Percentiles rank a stretch among this genome's conserved stretches.
These are phyloP conservation scores for Ulota crispa DNA, from an alignment of 225 moss, liverwort and hornwort species.

Conservation along the genomic window DNA sequence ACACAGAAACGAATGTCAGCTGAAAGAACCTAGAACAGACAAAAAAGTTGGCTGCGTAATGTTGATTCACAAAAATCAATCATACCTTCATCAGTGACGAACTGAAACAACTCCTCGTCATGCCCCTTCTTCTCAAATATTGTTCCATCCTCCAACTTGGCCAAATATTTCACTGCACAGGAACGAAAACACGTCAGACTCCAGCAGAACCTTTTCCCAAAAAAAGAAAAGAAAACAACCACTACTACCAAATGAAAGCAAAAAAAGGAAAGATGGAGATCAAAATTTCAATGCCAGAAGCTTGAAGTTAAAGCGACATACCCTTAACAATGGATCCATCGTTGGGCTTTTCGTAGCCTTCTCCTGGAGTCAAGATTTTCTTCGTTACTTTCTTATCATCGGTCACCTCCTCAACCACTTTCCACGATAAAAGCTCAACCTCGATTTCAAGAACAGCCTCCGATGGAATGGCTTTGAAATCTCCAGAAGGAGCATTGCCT, in stretches of 20 bases:
- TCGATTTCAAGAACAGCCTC: constrained; percentile 74
- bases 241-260: background rate
- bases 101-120: constrained; percentile 69
- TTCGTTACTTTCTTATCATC: constrained; percentile 82
- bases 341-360: constrained; percentile 87
- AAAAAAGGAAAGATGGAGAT: background rate
- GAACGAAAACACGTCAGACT: background rate
- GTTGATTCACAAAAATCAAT: background rate
- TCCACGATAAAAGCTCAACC: constrained; percentile 87
- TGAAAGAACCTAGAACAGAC: background rate
- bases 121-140: constrained; percentile 80
- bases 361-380: constrained; percentile 69
- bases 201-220: background rate
- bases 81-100: constrained; percentile 86
- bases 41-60: no score
- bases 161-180: constrained; percentile 78
- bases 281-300: background rate
- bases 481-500: constrained; percentile 57
- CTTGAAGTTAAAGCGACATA: background rate
- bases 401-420: constrained; percentile 77
- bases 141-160: constrained; percentile 65
- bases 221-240: background rate
- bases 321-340: constrained; percentile 79
- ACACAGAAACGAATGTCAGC: background rate
- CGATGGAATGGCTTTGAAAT: constrained; percentile 60